Base-by-base conservation (phyloP, 306 rosid genomes). In the Cucumis cinereus region DNA sequence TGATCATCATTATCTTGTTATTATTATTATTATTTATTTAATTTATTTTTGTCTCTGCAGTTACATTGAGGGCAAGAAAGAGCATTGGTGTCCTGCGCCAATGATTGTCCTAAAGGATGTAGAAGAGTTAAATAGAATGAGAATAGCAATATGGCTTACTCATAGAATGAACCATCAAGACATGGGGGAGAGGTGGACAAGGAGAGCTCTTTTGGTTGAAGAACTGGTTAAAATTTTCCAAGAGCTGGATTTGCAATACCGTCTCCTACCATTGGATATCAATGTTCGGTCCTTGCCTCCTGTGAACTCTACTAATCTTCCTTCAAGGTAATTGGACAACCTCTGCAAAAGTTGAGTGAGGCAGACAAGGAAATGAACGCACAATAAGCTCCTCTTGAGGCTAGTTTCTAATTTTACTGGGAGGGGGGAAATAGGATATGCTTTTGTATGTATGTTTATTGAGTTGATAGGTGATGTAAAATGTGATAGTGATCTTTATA, bases 81-180 rank as follows among this genome's bases (percentile, higher is more conserved):
- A 94, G 78, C 96, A 92, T 40, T 94, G 99, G 97, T 86, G 79
- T 79, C 84, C 99, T 30, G 76, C 84, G 11, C 91, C 97, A 12
- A 77, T 84, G 81, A 38, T 92, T 58, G 78, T 94, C 72, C 58
- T 85, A 57, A 92, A 82, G 86, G 96, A 94, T 3, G 53, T 83
- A 4, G 98, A 86, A 6, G 80, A 82, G 4, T 59, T 92, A 45
- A 83, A 86, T 76, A 88, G 83, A 86, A 57, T 94, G 49, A 82
- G 45, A 68, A 17, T 94, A 64, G 96, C 92, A 0, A 24, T 94
- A 4, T 92, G 97, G 97, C 86, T 85, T 40, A 83, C 85, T 33
- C 99, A 94, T 63, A 87, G 80, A 81, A 92, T 94, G 89, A 94
- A 88, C 85, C 87, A 85, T 85, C 98, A 94, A 77, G 89, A 94